Evolutionary conservation across 2,329 filamentous ascomycete genomes (phyloP), one percentile per base, ranked within the genome.

Genomic region (Pseudogymnoascus sp.): DNA sequence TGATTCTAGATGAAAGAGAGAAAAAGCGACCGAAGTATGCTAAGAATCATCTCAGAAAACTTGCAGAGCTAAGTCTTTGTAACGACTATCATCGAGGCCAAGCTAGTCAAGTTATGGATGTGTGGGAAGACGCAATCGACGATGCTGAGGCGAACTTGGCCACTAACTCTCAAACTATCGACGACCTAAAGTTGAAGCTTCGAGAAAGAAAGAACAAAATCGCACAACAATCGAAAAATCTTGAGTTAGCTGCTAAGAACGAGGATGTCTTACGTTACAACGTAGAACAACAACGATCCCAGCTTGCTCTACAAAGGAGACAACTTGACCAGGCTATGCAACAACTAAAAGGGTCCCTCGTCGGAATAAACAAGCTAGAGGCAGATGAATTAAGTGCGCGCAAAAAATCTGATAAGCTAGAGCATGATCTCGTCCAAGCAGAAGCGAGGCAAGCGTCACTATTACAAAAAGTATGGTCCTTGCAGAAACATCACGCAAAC

Each of bases 1-100:
- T 21, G 10, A 43, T 43, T 43, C 19, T 43, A 21, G 19, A 43
- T 21, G 39, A 43, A 43, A 43, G 39, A 5, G 39, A 43, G 21
- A 43, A 4, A 43, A 43, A 12, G 39, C 16, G 19, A 19, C 39
- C 39, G 10, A 43, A 43, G 19, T 23, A 21, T 43, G 10, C 39
- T 43, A 43, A 23, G 39, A 43, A 43, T 11, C 10, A 10, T 21
- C 39, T 43, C 19, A 21, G 19, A 43, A 43, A 11, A 43, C 49
- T 62, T 21, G 61, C 61, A 43, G 11, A 41, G 31, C 38, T 62
- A 33, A 62, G 61, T 62, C 61, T 62, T 45, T 62, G 61, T 31
- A 19, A 60, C 31, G 19, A 60, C 5, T 60, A 43, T 39, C 61
- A 62, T 60, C 61, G 38, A 43, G 21, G 37, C 2, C 61, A 62